Base-by-base conservation (phyloP, 2,329 filamentous ascomycete genomes). In the Sporothrix luriei region DNA sequence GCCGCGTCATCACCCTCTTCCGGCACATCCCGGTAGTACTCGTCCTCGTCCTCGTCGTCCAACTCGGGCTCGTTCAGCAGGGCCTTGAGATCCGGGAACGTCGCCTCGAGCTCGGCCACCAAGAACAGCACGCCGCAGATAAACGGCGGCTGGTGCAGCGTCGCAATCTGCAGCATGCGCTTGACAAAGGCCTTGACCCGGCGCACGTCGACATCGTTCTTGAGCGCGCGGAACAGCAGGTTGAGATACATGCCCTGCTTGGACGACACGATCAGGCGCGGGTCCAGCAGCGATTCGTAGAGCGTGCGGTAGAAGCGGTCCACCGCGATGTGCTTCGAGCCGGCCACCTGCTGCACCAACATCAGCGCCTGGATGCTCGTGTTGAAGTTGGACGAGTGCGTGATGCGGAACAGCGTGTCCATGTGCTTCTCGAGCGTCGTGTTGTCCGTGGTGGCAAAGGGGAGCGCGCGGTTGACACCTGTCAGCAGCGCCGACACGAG, bases 301-400 rank as follows among this genome's bases (percentile, higher is more conserved):
- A 99, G 83, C 11, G 94, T 97, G 66, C 93, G 87, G 82, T 98
- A 99, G 82, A 97, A 99, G 71, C 95, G 88, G 76, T 99, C 95
- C 14, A 90, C 90, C 4, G 91, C 90, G 68, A 94, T 84, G 75
- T 94, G 90, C 77, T 95, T 93, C 3, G 90, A 87, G 1, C 89
- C 84, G 0, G 93, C 92, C 38, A 99, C 86, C 78, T 98, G 95
- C 78, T 98, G 95, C 74, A 99, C 96, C 62, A 99, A 84, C 81
- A 97, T 91, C 73, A 99, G 86, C 46, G 95, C 94, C 80, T 99
- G 95, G 49, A 99, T 92, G 77, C 93, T 95, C 0, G 95, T 99
- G 81, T 98, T 99, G 85, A 99, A 98, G 79, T 99, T 99, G 69
- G 94, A 93, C 0, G 94, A 98, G 80, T 99, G 95, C 0, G 95